Evolutionary conservation across 371 early-diverging fungal genomes (phyloP), one percentile per base, ranked within the genome.

Genomic region (Batkoa obscura): DNA sequence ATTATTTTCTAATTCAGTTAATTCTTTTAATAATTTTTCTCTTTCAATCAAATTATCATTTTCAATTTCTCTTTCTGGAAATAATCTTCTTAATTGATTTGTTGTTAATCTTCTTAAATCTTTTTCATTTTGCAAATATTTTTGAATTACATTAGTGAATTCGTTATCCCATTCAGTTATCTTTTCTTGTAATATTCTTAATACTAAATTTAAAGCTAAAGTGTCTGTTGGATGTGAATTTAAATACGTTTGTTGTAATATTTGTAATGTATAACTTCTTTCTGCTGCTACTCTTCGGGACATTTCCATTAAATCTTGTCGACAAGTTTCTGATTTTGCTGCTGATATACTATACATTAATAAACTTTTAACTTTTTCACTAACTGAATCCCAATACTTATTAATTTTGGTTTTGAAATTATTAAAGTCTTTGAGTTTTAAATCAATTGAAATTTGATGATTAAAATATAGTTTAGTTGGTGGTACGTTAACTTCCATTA

Each of bases 401-500:
- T 68, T 72, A 49, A 84, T 83, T 46, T 72, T 70, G 6, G 67
- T 48, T 2, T 75, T 70, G 4, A 81, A 70, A 0, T 61, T 51
- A 30, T 84, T 80, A n/a, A 75, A 59, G 30, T 82, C 81, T 15
- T 73, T 67, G 47, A 79, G 75, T 55, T 81, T 81, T n/a, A 78
- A 63, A 6, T 69, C 61, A 13, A 61, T 67, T 23, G 68, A 68
- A 5, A 66, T 71, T 45, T 75, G 76, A 10, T 79, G 64, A 31
- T 75, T 75, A 51, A 76, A 68, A 4, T 73, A 68, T 2, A 85
- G 67, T 15, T 74, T 72, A 66, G 84, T 77, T 0, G 88, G 78
- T 0, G 96, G 96, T 0, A 81, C 78, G 33, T 70, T 67, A 10
- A 96, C 79, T 60, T 90, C 88, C 55, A 81, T 75, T 2, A 90